Conservation (phyloP, 495 filamentous ascomycete genomes). For the Glonium stellatum region DNA sequence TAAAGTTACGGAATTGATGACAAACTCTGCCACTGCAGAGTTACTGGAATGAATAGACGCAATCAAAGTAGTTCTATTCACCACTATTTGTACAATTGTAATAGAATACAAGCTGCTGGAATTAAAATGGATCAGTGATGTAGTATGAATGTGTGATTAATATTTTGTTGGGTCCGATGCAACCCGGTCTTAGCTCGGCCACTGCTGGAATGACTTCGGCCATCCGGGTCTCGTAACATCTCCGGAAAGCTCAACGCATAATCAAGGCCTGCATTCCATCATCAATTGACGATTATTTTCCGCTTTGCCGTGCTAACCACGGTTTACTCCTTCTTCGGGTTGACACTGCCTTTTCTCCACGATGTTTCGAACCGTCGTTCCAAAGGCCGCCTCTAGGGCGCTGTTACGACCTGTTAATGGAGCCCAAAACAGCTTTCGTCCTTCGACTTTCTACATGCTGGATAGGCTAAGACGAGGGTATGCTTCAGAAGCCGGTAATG, state of each 20-base stretch:
- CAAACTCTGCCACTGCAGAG: neutral
- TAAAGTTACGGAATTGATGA: slow-evolving; percentile 45
- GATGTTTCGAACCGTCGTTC: slow-evolving; percentile 72
- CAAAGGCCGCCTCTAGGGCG: slow-evolving; percentile 59
- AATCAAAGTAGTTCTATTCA: neutral
- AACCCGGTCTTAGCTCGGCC: neutral
- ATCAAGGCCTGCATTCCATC: slow-evolving; percentile 8
- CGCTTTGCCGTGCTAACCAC: slow-evolving; percentile 21
- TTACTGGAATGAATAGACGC: slow-evolving; percentile 2
- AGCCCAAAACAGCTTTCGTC: slow-evolving; percentile 45
- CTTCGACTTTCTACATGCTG: slow-evolving; percentile 52
- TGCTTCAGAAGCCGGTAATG: slow-evolving; percentile 69
- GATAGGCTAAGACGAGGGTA: slow-evolving; percentile 55
- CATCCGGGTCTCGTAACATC: neutral
- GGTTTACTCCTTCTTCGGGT: slow-evolving; percentile 26
- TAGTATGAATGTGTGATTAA: neutral
- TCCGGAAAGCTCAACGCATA: slow-evolving; percentile 1
- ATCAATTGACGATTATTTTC: slow-evolving; percentile 28
- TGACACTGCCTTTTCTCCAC: slow-evolving; percentile 29
- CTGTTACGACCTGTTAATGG: slow-evolving; percentile 47
- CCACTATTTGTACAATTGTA: neutral
- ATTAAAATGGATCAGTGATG: neutral
- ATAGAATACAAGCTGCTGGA: neutral
- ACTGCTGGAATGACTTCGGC: neutral
- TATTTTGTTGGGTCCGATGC: neutral